Evolutionary conservation across 208 protist genomes (phyloP).

Genomic region (Vickermania ingenoplastis): DNA sequence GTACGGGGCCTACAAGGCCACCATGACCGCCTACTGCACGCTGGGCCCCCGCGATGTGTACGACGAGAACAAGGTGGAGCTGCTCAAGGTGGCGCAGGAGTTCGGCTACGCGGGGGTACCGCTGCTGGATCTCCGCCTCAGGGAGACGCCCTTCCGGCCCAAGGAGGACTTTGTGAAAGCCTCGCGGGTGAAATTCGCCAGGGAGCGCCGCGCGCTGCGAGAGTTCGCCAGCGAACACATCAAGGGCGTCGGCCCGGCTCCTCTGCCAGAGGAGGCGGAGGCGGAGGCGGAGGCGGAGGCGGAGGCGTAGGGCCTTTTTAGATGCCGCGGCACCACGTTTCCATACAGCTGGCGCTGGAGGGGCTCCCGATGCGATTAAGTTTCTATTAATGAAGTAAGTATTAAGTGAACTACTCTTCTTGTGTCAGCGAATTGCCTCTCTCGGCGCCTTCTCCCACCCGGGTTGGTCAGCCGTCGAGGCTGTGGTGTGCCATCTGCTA

Average conservation of each 20-base stretch:
- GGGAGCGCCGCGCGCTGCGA: conserved; percentile 25
- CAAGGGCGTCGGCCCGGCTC: conserved; percentile 29
- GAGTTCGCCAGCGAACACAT: conserved; percentile 30
- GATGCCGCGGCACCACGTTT: not conserved
- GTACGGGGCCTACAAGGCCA: conserved; percentile 50
- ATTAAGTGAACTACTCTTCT: not conserved
- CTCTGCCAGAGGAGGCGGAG: conserved; percentile 18
- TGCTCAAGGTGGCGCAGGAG: conserved; percentile 50
- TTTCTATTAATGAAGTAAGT: not conserved
- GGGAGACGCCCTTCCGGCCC: conserved; percentile 59
- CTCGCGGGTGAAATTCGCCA: conserved; percentile 19
- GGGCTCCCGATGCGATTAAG: not conserved
- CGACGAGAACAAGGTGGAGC: conserved; percentile 31
- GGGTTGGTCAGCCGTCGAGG: no score
- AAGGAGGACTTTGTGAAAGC: conserved; percentile 66
- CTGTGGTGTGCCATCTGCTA: no score
- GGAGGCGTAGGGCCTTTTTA: not conserved
- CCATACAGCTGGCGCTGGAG: not conserved
- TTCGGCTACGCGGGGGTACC: conserved; percentile 62
- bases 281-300: not conserved
- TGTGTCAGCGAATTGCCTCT: not conserved
- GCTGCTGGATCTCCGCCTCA: conserved; percentile 61
- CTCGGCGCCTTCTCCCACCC: not conserved
- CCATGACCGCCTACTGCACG: conserved; percentile 59
- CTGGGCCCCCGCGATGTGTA: conserved; percentile 48